phyloP scores from a whole-genome alignment of 805 yeast species.

The Metschnikowia noctiluminum region DNA sequence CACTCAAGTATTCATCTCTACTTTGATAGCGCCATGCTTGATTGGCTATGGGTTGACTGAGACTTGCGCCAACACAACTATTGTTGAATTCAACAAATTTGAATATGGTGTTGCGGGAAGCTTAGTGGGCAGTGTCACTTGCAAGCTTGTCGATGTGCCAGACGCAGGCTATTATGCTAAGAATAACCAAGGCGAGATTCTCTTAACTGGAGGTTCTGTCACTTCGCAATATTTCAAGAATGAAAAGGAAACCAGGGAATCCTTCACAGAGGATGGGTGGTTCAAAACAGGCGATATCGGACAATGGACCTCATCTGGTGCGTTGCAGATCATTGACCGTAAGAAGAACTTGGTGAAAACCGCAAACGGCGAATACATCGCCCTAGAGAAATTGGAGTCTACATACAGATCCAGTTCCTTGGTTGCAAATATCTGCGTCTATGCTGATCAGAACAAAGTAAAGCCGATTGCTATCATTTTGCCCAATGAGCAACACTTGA shows the following conservation, averaged over 20 bases:
- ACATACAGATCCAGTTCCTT: conserved; percentile 78
- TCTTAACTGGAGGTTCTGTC: conserved; percentile 72
- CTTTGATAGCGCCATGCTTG: conserved; percentile 77
- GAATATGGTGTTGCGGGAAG: conserved; percentile 82
- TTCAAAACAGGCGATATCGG: conserved; percentile 96
- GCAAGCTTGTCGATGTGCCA: conserved; percentile 84
- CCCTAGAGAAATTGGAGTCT: conserved; percentile 90
- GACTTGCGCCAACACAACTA: conserved; percentile 84
- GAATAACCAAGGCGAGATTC: conserved; percentile 90
- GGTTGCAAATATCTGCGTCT: conserved; percentile 83
- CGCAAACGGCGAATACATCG: conserved; percentile 94
- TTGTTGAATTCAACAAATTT: conserved; percentile 60
- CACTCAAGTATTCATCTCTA: conserved; percentile 78
- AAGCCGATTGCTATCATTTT: conserved; percentile 91
- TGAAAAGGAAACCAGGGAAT: conserved; percentile 71
- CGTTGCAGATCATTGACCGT: conserved; percentile 82
- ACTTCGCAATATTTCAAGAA: conserved; percentile 78
- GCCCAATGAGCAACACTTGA: conserved; percentile 69
- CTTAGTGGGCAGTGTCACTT: conserved; percentile 76
- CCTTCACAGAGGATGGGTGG: conserved; percentile 88
- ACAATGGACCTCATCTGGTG: conserved; percentile 83
- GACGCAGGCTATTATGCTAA: conserved; percentile 91
- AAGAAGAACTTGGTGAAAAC: conserved; percentile 96
- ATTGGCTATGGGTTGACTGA: conserved; percentile 97
- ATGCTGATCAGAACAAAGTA: conserved; percentile 83